Percentiles rank a stretch among this genome's conserved stretches.
Conservation (phyloP, 2,329 filamentous ascomycete genomes). For the Torrubiella hemipterigena region DNA sequence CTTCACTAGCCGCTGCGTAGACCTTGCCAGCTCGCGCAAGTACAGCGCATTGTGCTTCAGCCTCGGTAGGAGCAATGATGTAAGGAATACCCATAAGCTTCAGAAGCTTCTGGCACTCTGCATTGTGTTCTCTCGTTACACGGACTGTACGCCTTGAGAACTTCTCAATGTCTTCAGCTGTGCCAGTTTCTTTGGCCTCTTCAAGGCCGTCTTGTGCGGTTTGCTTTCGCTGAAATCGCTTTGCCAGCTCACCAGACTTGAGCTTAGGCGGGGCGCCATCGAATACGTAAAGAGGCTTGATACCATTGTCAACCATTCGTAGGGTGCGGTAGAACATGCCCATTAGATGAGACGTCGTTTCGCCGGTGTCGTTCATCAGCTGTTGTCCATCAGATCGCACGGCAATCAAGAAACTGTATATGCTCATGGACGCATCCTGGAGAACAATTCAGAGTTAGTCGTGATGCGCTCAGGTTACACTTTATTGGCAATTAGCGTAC, state of each 20-base stretch:
- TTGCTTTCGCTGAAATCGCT: conserved; percentile 88
- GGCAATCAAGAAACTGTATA: conserved; percentile 97
- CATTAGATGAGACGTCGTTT: conserved; percentile 97
- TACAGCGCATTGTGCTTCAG: conserved; percentile 90
- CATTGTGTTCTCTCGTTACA: conserved; percentile 94
- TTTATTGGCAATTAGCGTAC: conserved; percentile 38
- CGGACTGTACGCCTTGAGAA: conserved; percentile 87
- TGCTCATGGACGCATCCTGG: conserved; percentile 70
- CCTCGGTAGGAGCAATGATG: conserved; percentile 91
- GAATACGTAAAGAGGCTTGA: conserved; percentile 97
- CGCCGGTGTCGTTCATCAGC: conserved; percentile 86
- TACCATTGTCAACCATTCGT: conserved; percentile 96
- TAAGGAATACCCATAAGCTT: conserved; percentile 95
- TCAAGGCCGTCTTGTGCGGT: conserved; percentile 84
- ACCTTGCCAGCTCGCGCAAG: conserved; percentile 87
- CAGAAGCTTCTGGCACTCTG: conserved; percentile 80
- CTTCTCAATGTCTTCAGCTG: conserved; percentile 94
- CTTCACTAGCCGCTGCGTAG: conserved; percentile 90
- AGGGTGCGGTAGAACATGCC: conserved; percentile 99
- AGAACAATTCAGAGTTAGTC: conserved; percentile 4
- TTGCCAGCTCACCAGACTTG: conserved; percentile 93
- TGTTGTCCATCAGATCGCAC: conserved; percentile 95
- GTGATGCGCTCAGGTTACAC: too few relatives aligned
- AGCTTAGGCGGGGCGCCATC: conserved; percentile 94
- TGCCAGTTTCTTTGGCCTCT: conserved; percentile 94